A percentile compares a stretch with the other conserved stretches of the same genome.
phyloP scores from a whole-genome alignment of 768 basidiomycete species.

The Xanthoconium purpureum region DNA sequence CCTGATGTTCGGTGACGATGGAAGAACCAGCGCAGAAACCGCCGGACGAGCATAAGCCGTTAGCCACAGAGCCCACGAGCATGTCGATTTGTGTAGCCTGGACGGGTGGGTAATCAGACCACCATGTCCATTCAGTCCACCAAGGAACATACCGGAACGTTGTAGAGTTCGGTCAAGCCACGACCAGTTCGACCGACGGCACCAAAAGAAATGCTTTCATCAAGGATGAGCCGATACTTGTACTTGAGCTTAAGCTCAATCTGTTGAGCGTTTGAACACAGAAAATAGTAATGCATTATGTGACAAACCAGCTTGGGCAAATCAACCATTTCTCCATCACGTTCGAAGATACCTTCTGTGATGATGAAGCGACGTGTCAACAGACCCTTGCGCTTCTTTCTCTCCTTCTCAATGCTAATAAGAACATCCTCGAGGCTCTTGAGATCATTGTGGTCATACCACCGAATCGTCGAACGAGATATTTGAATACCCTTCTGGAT shows the following conservation, averaged over 20 bases:
- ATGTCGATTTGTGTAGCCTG: constrained; percentile 91
- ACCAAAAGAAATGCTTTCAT: constrained; percentile 93
- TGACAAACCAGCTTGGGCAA: constrained; percentile 82
- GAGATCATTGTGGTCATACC: constrained; percentile 96
- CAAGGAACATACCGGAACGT: constrained; percentile 68
- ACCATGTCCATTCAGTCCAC: neutral
- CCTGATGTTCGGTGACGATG: constrained; percentile 86
- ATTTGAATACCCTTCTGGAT: constrained; percentile 97
- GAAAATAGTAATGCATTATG: neutral
- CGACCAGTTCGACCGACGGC: constrained; percentile 90
- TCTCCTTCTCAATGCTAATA: constrained; percentile 79
- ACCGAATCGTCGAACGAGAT: constrained; percentile 84
- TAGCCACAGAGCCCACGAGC: constrained; percentile 88
- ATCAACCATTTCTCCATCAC: constrained; percentile 89
- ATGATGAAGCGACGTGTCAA: constrained; percentile 92
- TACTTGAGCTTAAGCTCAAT: constrained; percentile 93
- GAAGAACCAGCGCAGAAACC: constrained; percentile 93
- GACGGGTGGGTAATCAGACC: neutral
- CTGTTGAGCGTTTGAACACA: constrained; percentile 37
- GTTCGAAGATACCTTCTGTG: constrained; percentile 95
- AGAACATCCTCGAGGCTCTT: constrained; percentile 88
- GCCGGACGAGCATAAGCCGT: constrained; percentile 76
- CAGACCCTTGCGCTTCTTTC: constrained; percentile 75
- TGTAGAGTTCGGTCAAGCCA: constrained; percentile 92
- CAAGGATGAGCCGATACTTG: constrained; percentile 93